phyloP scores from a whole-genome alignment of 2,329 filamentous ascomycete genomes.

The Zasmidium citrigriseum region DNA sequence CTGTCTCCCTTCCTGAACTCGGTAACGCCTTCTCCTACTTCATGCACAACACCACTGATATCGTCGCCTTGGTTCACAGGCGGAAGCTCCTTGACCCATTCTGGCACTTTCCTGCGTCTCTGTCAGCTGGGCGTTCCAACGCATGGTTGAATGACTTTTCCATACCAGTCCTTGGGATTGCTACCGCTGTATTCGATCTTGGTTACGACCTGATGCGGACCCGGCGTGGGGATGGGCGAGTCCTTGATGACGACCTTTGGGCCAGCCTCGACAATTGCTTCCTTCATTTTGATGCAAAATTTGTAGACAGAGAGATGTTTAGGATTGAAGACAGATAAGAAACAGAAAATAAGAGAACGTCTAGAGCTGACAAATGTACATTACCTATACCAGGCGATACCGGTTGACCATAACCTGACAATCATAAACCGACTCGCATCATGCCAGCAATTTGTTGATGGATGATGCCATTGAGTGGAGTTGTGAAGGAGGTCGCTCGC shows the following conservation, averaged over 20 bases:
- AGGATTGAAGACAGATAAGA: not conserved
- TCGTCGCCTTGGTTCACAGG: slow-evolving; percentile 37
- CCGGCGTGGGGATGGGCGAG: slow-evolving; percentile 43
- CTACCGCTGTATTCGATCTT: slow-evolving; percentile 35
- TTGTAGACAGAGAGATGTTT: not conserved
- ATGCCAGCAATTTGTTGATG: not conserved
- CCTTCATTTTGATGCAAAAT: slow-evolving; percentile 33
- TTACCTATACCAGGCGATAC: slow-evolving; percentile 3
- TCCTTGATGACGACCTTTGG: slow-evolving; percentile 41
- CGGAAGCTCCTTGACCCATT: slow-evolving; percentile 18
- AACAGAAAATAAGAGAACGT: not conserved
- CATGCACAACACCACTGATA: slow-evolving; percentile 49
- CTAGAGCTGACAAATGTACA: slow-evolving; percentile 16
- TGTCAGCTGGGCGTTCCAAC: not conserved
- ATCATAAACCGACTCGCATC: slow-evolving; percentile 9
- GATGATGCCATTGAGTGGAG: slow-evolving; percentile 16
- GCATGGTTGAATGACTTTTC: not conserved
- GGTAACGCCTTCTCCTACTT: slow-evolving; percentile 56
- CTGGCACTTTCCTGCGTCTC: slow-evolving; percentile 19
- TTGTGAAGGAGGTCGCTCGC: not conserved
- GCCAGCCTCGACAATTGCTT: slow-evolving; percentile 37
- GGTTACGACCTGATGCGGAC: slow-evolving; percentile 33
- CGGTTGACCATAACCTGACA: slow-evolving; percentile 4
- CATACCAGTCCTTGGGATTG: slow-evolving; percentile 36
- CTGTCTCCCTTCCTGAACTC: slow-evolving; percentile 61